Percentiles rank a stretch among this genome's conserved stretches.
phyloP scores from a whole-genome alignment of 2,329 filamentous ascomycete species.

The Bertia moriformis region DNA sequence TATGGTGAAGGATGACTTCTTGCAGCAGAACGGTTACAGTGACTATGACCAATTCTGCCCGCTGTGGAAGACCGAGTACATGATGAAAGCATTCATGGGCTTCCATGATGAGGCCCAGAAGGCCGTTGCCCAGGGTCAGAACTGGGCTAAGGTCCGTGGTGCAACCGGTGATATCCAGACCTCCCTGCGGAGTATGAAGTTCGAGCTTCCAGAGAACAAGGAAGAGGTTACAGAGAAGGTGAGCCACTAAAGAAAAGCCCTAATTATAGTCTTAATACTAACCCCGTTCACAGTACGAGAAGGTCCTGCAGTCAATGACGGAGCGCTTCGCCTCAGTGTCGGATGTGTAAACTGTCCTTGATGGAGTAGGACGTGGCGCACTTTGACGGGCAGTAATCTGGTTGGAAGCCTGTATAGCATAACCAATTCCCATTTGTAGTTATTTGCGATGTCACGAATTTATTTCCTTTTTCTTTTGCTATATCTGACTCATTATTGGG shows the following conservation, averaged over 20 bases:
- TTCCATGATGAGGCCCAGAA: conserved; percentile 98
- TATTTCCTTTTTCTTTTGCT: too few relatives aligned
- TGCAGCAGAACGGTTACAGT: conserved; percentile 98
- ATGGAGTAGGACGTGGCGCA: too few relatives aligned
- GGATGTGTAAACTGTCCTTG: too few relatives aligned
- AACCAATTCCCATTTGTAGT: too few relatives aligned
- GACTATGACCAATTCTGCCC: conserved; percentile 99
- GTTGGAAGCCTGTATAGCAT: too few relatives aligned
- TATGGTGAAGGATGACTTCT: conserved; percentile 92
- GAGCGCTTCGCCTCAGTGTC: neutral
- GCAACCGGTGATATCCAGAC: conserved; percentile 75
- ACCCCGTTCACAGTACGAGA: too few relatives aligned
- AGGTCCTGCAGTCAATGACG: neutral
- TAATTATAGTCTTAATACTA: too few relatives aligned
- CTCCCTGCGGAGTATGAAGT: conserved; percentile 83
- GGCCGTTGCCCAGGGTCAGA: conserved; percentile 78
- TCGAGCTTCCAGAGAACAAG: conserved; percentile 78
- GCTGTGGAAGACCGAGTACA: conserved; percentile 99
- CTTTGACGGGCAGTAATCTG: too few relatives aligned
- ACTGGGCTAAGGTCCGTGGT: conserved; percentile 85
- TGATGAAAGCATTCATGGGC: conserved; percentile 99
- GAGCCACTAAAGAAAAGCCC: too few relatives aligned
- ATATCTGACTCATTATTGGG: too few relatives aligned
- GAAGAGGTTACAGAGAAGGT: conserved; percentile 66
- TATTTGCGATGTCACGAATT: too few relatives aligned